phyloP scores from a whole-genome alignment of 352 stramenopile genomes.

The Phytopythium litorale region DNA sequence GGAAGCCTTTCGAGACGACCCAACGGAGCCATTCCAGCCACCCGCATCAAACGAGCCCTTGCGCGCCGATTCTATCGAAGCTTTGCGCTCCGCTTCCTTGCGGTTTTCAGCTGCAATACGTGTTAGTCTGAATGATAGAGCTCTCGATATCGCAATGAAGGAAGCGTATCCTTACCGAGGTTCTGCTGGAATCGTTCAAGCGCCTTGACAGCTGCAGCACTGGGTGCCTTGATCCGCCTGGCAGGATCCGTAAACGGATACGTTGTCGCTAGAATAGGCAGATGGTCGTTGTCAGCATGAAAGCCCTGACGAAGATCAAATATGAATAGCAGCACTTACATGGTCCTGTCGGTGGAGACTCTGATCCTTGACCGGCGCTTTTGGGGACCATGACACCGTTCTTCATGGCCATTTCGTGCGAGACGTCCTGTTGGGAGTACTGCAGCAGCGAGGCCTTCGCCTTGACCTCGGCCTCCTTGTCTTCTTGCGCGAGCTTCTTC shows the following conservation, averaged over 20 bases:
- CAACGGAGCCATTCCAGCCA: constrained; percentile 20
- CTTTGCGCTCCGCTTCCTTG: constrained; percentile 24
- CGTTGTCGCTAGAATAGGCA: constrained; percentile 21
- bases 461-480: constrained; percentile 54
- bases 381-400: constrained; percentile 56
- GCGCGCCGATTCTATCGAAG: constrained; percentile 23
- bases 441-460: constrained; percentile 48
- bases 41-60: constrained; percentile 31
- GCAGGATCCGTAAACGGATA: constrained; percentile 66
- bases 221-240: constrained; percentile 35
- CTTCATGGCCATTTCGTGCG: constrained; percentile 57
- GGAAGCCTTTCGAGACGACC: constrained; percentile 14
- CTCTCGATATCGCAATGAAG: not conserved
- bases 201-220: constrained; percentile 37
- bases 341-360: not conserved
- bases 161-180: constrained; percentile 25
- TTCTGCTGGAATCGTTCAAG: constrained; percentile 56
- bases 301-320: not conserved
- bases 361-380: constrained; percentile 4
- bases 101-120: constrained; percentile 22
- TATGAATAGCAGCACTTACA: not conserved
- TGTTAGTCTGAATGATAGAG: not conserved
- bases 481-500: constrained; percentile 41
- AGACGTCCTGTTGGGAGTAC: constrained; percentile 51
- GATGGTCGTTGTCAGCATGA: no score